A percentile compares a stretch with the other conserved stretches of the same genome.
phyloP scores from a whole-genome alignment of 805 yeast species.

The Suhomyces sp. region DNA sequence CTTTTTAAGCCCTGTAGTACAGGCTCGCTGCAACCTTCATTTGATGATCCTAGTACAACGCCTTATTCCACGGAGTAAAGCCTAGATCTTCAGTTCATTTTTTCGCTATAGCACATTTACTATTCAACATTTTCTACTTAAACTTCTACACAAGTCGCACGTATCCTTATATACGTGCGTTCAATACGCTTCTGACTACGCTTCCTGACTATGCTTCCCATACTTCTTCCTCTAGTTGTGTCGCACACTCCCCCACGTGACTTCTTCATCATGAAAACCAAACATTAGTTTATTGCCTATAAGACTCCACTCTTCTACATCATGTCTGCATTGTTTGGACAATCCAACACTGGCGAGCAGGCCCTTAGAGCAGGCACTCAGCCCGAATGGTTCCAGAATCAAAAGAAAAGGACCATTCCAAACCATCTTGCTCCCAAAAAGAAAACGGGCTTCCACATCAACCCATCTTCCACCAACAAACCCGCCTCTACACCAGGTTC shows the following conservation, averaged over 20 bases:
- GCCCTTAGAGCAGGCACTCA: conserved; percentile 7
- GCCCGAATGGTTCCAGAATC: conserved; percentile 38
- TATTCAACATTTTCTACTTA: too few relatives aligned
- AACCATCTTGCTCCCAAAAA: conserved; percentile 41
- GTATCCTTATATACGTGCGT: too few relatives aligned
- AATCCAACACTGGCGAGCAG: not conserved
- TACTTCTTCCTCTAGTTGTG: not conserved
- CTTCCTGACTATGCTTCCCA: too few relatives aligned
- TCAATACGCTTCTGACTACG: too few relatives aligned
- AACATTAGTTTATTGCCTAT: not conserved
- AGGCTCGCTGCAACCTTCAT: not conserved
- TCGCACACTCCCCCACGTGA: not conserved
- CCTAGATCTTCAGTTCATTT: too few relatives aligned
- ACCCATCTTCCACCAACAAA: conserved; percentile 15
- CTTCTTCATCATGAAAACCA: not conserved
- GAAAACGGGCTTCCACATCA: conserved; percentile 38
- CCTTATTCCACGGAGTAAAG: not conserved
- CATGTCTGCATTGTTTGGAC: conserved; percentile 4
- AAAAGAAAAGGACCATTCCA: conserved; percentile 36
- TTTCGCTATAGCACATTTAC: too few relatives aligned
- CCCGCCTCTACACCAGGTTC: conserved; percentile 6
- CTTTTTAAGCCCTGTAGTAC: too few relatives aligned
- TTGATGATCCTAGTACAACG: not conserved
- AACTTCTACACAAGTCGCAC: too few relatives aligned
- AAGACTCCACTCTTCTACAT: not conserved